These are phyloP conservation scores for Begonia peltatifolia DNA, from an alignment of 306 rosid species.

Conservation along the genomic window DNA sequence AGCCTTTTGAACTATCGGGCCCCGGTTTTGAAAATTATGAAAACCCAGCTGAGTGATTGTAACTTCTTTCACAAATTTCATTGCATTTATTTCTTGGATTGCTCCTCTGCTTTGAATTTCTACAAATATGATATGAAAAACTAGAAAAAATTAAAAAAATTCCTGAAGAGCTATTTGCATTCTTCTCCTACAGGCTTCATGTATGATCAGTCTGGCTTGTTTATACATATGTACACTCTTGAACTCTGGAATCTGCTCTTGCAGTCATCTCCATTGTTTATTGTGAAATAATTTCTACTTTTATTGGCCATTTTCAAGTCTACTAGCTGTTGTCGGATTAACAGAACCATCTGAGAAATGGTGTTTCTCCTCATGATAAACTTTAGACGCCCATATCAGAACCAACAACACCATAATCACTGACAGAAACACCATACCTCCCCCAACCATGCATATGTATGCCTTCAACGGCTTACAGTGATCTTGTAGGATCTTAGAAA, in stretches of 20 bases:
- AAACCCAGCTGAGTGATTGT: too few relatives aligned
- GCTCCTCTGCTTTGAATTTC: background rate
- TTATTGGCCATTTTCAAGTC: background rate
- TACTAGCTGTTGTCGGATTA: background rate
- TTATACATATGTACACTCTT: too few relatives aligned
- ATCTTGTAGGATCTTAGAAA: constrained; percentile 26
- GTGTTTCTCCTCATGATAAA: constrained; percentile 9
- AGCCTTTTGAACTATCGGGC: too few relatives aligned
- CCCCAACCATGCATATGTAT: constrained; percentile 33
- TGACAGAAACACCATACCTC: constrained; percentile 25
- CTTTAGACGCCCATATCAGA: constrained; percentile 29
- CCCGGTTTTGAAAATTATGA: too few relatives aligned
- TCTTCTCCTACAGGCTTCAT: background rate
- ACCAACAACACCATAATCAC: constrained; percentile 27
- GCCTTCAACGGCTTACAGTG: constrained; percentile 57
- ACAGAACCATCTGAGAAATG: constrained; percentile 23
- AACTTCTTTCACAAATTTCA: background rate
- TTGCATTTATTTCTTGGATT: background rate
- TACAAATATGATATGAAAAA: background rate
- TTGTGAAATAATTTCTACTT: background rate
- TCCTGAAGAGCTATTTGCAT: background rate
- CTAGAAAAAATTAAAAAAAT: background rate
- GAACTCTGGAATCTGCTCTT: too few relatives aligned
- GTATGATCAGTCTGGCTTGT: too few relatives aligned
- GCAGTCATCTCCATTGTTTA: background rate